Conservation (phyloP, 768 basidiomycete species). For the Cystobasidiopsis lactophilus region DNA sequence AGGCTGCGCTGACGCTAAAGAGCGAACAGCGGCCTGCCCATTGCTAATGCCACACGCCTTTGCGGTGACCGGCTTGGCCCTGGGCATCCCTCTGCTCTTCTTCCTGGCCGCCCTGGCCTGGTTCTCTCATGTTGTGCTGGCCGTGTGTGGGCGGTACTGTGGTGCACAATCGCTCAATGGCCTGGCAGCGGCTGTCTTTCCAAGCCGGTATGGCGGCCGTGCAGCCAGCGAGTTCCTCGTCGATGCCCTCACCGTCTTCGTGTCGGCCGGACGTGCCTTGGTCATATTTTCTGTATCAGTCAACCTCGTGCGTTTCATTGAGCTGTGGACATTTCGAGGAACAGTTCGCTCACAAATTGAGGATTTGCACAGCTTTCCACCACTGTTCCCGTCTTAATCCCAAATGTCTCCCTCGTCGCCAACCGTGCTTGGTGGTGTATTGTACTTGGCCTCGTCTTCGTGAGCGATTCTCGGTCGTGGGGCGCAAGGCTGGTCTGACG, state of each 20-base stretch:
- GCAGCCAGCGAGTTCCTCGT: conserved; percentile 15
- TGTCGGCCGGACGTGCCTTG: conserved; percentile 8
- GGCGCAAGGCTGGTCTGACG: conserved; percentile 1
- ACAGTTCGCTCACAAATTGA: neutral
- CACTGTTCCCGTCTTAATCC: neutral
- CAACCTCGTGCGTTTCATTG: neutral
- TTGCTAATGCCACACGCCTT: conserved; percentile 7
- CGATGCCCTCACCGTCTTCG: conserved; percentile 6
- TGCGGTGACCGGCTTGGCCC: neutral
- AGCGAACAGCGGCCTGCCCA: neutral
- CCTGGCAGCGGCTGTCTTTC: conserved; percentile 17
- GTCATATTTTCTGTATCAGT: conserved; percentile 7
- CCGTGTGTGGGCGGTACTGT: conserved; percentile 16
- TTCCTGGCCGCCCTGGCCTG: conserved; percentile 15
- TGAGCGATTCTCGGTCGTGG: conserved; percentile 4
- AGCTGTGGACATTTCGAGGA: neutral
- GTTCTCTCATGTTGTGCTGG: conserved; percentile 14
- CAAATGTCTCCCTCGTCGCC: too few relatives aligned
- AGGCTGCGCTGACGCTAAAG: too few relatives aligned
- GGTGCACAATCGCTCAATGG: conserved; percentile 15
- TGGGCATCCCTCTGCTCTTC: conserved; percentile 10
- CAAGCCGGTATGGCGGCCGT: conserved; percentile 13
- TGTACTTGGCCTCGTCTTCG: neutral
- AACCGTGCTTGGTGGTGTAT: conserved; percentile 1
- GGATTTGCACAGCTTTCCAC: neutral